These are phyloP conservation scores for Lachnellula willkommii DNA, from an alignment of 2,329 filamentous ascomycete species.

Conservation along the genomic window DNA sequence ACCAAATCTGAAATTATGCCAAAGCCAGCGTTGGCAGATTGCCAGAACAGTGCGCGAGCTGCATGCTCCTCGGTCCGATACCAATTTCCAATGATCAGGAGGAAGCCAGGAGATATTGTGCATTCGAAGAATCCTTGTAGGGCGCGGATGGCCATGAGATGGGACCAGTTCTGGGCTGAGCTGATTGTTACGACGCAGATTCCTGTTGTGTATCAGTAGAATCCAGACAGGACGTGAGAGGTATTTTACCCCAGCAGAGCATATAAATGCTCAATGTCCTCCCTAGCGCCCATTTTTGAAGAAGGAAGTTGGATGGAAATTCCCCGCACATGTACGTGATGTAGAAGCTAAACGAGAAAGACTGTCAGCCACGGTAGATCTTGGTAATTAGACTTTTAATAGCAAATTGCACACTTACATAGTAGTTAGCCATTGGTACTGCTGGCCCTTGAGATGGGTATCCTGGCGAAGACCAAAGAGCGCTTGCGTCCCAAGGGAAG, in stretches of 20 bases:
- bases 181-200: conserved; percentile 16
- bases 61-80: conserved; percentile 34
- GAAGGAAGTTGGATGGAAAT: conserved; percentile 31
- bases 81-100: conserved; percentile 33
- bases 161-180: conserved; percentile 28
- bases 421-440: conserved; percentile 44
- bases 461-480: conserved; percentile 44
- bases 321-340: conserved; percentile 31
- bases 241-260: conserved; percentile 24
- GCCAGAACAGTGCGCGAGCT: conserved; percentile 33
- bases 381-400: background rate
- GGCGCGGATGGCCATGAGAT: conserved; percentile 33
- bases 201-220: background rate
- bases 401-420: conserved; percentile 3
- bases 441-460: conserved; percentile 38
- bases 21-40: conserved; percentile 34
- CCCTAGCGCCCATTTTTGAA: conserved; percentile 28
- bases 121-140: conserved; percentile 36
- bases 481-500: conserved; percentile 43
- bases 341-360: conserved; percentile 18
- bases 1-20: conserved; percentile 21
- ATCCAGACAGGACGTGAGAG: background rate
- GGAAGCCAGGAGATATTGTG: conserved; percentile 34
- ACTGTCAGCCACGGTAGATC: background rate
- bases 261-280: conserved; percentile 27